Evolutionary conservation across 148 eudicot species (phyloP), one percentile per base, ranked within the genome.

Genomic region (Tetragonia tetragonoides): DNA sequence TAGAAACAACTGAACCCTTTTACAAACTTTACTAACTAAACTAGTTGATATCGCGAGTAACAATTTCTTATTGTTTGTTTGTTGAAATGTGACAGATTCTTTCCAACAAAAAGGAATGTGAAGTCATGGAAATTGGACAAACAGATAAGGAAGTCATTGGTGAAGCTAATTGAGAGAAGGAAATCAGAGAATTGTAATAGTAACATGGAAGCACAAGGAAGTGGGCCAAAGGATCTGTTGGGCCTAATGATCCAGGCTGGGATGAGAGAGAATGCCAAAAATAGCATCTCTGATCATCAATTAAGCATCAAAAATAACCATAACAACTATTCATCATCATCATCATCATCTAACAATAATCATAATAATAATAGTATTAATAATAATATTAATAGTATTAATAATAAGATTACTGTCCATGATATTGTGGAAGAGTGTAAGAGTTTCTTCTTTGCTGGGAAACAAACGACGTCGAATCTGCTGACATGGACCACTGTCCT

Each of bases 391-490:
- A 77, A 68, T 66, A 80, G 68, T 80, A 75, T 17, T 62, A 79
- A n/a, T 59, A 81, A 3, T 53, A 66, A 81, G 10, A 89, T 95
- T 47, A 95, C 94, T 8, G 92, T 81, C 3, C 76, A 85, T 10
- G 98, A 95, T 88, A 89, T 92, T n/a, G 92, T 91, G 42, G 98
- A 95, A 81, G 98, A 95, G 84, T 95, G 98, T 82, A 95, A 95
- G 90, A 92, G 89, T 54, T 92, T 95, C 81, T 95, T 92, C 87
- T 95, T 95, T 70, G 98, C 98, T 66, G 98, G 98, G 44, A 91
- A 89, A 73, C 97, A 92, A 73, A 95, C 98, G 42, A 92, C 98
- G 75, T 89, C 98, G 70, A 92, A 88, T 66, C 78, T 95, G 98
- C 87, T 95, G 89, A 95, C 98, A 75, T 95, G 98, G 98, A 94